Conservation (phyloP, 768 basidiomycete species). For the Rhodotorula paludigena region DNA sequence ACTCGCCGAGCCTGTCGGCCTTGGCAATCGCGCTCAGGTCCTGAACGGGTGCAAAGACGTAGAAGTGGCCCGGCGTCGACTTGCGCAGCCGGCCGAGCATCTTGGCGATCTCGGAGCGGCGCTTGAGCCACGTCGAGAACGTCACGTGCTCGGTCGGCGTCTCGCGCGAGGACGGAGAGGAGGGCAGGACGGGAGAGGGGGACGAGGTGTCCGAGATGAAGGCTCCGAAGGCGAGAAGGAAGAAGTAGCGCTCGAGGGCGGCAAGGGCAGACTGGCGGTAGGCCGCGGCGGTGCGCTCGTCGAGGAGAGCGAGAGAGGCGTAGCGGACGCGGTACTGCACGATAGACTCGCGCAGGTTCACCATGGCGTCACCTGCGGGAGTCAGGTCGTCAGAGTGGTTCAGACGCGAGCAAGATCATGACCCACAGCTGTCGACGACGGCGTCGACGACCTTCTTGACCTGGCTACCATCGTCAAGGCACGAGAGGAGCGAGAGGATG, state of each 20-base stretch:
- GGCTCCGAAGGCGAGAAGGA: slow-evolving; percentile 86
- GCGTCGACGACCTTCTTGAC: slow-evolving; percentile 87
- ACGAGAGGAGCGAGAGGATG: slow-evolving; percentile 83
- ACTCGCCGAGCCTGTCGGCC: slow-evolving; percentile 16
- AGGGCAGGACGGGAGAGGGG: neutral
- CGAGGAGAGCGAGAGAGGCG: slow-evolving; percentile 65
- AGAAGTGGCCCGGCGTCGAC: slow-evolving; percentile 59
- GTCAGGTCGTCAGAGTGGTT: neutral
- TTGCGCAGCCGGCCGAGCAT: slow-evolving; percentile 38
- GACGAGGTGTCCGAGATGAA: slow-evolving; percentile 57
- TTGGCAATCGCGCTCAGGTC: slow-evolving; percentile 79
- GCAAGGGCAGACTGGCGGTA: slow-evolving; percentile 33
- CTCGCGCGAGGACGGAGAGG: slow-evolving; percentile 14
- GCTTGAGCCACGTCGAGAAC: slow-evolving; percentile 81
- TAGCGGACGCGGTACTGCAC: slow-evolving; percentile 76
- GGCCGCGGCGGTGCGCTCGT: slow-evolving; percentile 49
- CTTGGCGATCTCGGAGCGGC: slow-evolving; percentile 82
- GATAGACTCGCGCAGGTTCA: slow-evolving; percentile 84
- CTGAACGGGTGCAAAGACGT: slow-evolving; percentile 84
- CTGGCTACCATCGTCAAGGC: slow-evolving; percentile 74
- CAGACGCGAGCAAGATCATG: slow-evolving; percentile 12
- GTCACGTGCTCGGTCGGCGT: neutral
- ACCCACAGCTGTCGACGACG: slow-evolving; percentile 70
- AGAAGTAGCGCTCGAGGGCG: slow-evolving; percentile 60
- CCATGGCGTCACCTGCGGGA: slow-evolving; percentile 74